Evolutionary conservation across 768 basidiomycete species (phyloP), one percentile per base, ranked within the genome.

Genomic region (Strobilomyces dryophilus): DNA sequence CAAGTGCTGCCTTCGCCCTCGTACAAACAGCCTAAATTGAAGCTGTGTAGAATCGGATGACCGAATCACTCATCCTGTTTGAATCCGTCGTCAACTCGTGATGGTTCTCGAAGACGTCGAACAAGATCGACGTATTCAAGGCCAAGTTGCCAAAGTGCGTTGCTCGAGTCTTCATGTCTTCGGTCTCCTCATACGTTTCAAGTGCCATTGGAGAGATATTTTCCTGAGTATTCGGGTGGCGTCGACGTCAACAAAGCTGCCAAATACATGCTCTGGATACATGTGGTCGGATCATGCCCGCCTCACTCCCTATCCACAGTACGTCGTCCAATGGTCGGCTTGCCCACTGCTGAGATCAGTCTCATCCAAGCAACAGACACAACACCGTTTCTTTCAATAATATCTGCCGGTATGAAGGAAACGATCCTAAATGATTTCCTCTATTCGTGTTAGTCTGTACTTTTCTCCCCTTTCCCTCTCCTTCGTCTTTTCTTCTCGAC

Each of bases 251-350:
- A 92, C 74, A 95, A 95, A 69, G 92, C 92, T 2, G 92, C 92
- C 0, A 93, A 93, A 61, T 95, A 92, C 58, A 93, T 98, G 49
- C 74, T 98, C 36, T 97, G 92, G 94, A 62, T 98, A 95, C 62
- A 94, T 93, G 79, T 91, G 95, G 69, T 85, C 88, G 51, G 95
- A 95, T 61, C 73, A 88, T 20, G 89, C 89, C 50, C 70, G 85
- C 48, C 71, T 95, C 60, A 91, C 86, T 53, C 88, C 97, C 18
- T 97, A 95, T 69, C 93, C 93, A 4, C 93, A 97, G 89, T 89
- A 57, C 34, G 87, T 78, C 14, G 31, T 21, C 27, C 34, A n/a
- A 8, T 8, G 17, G 18, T 9, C 2, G 4, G 17, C 8, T 14
- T 11, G 5, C 48, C 21, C 17, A 5, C 34, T 20, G 40, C 50